phyloP scores from a whole-genome alignment of 495 filamentous ascomycete species.

The Staphylotrichum longicolle region DNA sequence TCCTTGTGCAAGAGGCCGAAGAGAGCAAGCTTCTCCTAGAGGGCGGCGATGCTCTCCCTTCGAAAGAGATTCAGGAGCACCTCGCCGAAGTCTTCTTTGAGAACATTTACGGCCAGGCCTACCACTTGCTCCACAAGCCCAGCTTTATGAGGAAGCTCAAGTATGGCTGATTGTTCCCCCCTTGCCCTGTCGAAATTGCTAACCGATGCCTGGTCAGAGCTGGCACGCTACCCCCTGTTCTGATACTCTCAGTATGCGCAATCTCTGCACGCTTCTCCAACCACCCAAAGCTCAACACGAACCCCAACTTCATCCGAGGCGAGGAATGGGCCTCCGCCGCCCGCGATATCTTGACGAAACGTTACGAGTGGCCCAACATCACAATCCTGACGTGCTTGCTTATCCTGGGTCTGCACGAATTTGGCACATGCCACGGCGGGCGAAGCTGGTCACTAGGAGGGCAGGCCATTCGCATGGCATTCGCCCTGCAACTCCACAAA shows the following conservation, averaged over 20 bases:
- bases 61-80: slow-evolving; percentile 90
- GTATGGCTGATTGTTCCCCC: slow-evolving; percentile 38
- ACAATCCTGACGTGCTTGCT: slow-evolving; percentile 88
- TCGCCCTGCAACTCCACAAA: slow-evolving; percentile 88
- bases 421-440: slow-evolving; percentile 94
- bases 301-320: slow-evolving; percentile 85
- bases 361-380: slow-evolving; percentile 94
- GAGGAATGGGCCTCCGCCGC: slow-evolving; percentile 86
- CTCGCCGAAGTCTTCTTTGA: slow-evolving; percentile 95
- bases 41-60: slow-evolving; percentile 78
- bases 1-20: slow-evolving; percentile 64
- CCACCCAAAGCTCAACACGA: slow-evolving; percentile 78
- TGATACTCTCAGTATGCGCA: slow-evolving; percentile 88
- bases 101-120: slow-evolving; percentile 91
- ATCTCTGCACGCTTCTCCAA: slow-evolving; percentile 93
- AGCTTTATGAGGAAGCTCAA: slow-evolving; percentile 87
- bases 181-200: slow-evolving; percentile 19
- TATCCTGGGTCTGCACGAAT: slow-evolving; percentile 88
- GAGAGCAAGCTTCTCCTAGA: slow-evolving; percentile 71
- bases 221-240: slow-evolving; percentile 69
- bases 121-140: slow-evolving; percentile 93
- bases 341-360: slow-evolving; percentile 74
- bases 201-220: slow-evolving; percentile 39
- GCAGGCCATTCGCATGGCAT: slow-evolving; percentile 94
- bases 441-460: slow-evolving; percentile 94